A percentile compares a stretch with the other conserved stretches of the same genome.
Conservation (phyloP, 495 filamentous ascomycete species). For the Hypoxylon fuscum region DNA sequence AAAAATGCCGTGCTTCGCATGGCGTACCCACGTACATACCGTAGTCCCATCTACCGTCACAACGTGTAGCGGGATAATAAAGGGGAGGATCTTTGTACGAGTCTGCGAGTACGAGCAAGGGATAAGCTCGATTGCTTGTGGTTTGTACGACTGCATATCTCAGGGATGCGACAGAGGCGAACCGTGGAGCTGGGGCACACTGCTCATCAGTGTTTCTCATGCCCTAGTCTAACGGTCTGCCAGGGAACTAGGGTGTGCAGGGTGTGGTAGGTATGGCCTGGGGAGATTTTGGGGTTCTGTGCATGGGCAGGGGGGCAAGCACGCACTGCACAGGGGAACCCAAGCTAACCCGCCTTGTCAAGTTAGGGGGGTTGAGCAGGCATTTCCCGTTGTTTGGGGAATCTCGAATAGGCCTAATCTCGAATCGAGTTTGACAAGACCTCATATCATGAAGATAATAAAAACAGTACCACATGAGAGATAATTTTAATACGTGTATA, state of each 20-base stretch:
- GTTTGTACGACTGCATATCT: constrained; percentile 41
- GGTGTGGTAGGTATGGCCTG: constrained; percentile 19
- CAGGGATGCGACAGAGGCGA: constrained; percentile 41
- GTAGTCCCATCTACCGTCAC: constrained; percentile 36
- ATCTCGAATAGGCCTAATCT: constrained; percentile 30
- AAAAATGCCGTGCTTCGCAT: constrained; percentile 42
- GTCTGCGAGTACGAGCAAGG: constrained; percentile 39
- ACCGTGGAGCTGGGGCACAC: constrained; percentile 40
- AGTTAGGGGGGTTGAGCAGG: constrained; percentile 31
- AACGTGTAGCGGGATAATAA: constrained; percentile 35
- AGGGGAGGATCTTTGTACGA: constrained; percentile 41
- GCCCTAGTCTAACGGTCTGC: constrained; percentile 28
- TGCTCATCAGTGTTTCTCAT: constrained; percentile 20
- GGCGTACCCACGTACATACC: constrained; percentile 23
- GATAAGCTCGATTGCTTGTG: constrained; percentile 39
- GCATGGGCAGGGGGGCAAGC: constrained; percentile 36
- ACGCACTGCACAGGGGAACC: constrained; percentile 31
- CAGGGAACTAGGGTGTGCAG: constrained; percentile 10
- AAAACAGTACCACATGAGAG: constrained; percentile 10
- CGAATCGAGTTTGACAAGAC: constrained; percentile 16
- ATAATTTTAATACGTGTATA: constrained; percentile 4
- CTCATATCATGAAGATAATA: constrained; percentile 5
- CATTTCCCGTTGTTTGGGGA: constrained; percentile 39
- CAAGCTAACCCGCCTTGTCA: constrained; percentile 25
- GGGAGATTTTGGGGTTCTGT: constrained; percentile 34